Base-by-base conservation (phyloP, 768 basidiomycete genomes). In the Mycena polygramma region DNA sequence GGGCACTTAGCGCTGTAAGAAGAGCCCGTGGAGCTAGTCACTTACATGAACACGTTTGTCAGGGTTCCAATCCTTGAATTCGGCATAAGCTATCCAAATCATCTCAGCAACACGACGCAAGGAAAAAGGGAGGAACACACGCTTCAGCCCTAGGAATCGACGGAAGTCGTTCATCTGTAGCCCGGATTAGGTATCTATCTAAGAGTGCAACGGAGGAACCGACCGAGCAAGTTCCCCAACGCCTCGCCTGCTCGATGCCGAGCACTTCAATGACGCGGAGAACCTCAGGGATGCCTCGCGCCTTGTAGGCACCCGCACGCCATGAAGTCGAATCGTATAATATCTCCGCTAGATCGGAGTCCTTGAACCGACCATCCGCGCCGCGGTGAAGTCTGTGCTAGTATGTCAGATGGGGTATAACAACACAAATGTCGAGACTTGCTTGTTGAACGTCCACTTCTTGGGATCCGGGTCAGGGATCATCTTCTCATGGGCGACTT, bases 1-100 rank as follows among this genome's bases (percentile, higher is more conserved):
- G 36, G 45, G 58, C 17, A 43, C 64, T 51, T 41, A 39, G 36
- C 51, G 57, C n/a, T 39, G 37, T 55, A 69, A 20, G 3, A 41
- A 41, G 49, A 35, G 24, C 15, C 11, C 19, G 19, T 45, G 26
- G 10, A 45, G 41, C 45, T 6, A 13, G 24, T 11, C 1, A 75
- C 88, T 70, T 71, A 90, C 90, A 66, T 86, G 75, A 60, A 94
- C 89, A 39, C 83, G 79, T 17, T 83, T 79, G 65, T 92, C 83
- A 0, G 87, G 85, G 76, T 93, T 94, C 93, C 93, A 94, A 68
- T 94, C 91, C 74, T 85, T 76, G 79, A 94, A 94, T 35, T 74
- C 85, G 39, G 74, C 68, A 74, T 92, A 92, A 4, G 91, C 91
- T 92, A 57, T 63, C 48, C 45, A 55, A 36, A 15, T 46, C 45